A percentile compares a stretch with the other conserved stretches of the same genome.
Evolutionary conservation across 306 rosid species (phyloP).

Genomic region (Neltuma alba): DNA sequence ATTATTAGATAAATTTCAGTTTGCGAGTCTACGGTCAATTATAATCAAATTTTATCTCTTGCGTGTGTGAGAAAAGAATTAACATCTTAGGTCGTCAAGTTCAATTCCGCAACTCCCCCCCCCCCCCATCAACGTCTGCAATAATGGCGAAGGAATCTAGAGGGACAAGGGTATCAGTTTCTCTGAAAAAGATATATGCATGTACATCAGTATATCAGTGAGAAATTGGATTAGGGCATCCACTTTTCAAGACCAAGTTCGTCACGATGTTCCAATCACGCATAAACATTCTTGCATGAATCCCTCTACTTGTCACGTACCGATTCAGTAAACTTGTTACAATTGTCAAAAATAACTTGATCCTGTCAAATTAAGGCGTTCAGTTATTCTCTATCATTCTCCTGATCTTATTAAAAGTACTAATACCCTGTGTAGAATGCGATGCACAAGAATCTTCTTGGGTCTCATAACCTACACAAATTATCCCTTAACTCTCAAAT

Average conservation of each 20-base stretch:
- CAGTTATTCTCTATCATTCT: neutral
- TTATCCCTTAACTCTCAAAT: neutral
- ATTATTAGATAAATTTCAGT: too few relatives aligned
- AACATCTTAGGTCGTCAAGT: neutral
- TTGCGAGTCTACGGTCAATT: too few relatives aligned
- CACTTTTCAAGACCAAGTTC: neutral
- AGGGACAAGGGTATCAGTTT: neutral
- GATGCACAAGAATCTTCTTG: neutral
- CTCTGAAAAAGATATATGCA: neutral
- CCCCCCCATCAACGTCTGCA: neutral
- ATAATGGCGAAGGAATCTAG: neutral
- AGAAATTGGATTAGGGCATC: neutral
- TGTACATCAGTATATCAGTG: neutral
- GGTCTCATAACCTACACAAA: neutral
- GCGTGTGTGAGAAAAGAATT: neutral
- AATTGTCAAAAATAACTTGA: neutral
- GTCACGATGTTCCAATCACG: neutral
- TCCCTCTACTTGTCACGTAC: neutral
- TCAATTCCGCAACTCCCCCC: neutral
- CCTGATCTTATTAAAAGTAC: neutral
- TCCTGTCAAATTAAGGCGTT: neutral
- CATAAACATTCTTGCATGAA: neutral
- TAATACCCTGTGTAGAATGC: neutral
- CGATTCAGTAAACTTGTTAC: neutral
- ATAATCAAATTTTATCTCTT: too few relatives aligned